These are phyloP conservation scores for Apium graveolens DNA, from an alignment of 129 eudicot species.

Conservation along the genomic window DNA sequence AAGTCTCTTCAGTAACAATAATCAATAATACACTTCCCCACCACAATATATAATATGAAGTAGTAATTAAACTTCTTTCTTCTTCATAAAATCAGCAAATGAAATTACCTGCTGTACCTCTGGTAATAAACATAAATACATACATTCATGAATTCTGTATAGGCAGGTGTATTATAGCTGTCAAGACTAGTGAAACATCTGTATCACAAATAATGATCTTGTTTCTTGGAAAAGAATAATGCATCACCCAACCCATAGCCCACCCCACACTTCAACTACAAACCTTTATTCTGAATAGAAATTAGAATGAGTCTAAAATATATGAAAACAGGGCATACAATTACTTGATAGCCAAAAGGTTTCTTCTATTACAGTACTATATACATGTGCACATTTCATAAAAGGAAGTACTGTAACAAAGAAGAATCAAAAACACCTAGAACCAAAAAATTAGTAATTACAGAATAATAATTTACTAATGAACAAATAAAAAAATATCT, in stretches of 20 bases:
- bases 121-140: not conserved
- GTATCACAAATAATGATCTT: not conserved
- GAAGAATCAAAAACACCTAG: not conserved
- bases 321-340: not conserved
- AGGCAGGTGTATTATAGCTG: not conserved
- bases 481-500: not conserved
- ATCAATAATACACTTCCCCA: not conserved
- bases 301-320: not conserved
- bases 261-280: slow-evolving; percentile 4
- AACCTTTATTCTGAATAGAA: not conserved
- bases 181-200: not conserved
- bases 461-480: not conserved
- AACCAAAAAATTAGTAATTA: slow-evolving; percentile 1
- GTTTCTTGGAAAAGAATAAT: slow-evolving; percentile 1
- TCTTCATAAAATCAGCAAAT: not conserved
- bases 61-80: not conserved
- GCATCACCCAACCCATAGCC: slow-evolving; percentile 4
- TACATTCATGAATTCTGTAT: not conserved
- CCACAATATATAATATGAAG: not conserved
- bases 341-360: not conserved
- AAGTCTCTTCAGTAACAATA: not conserved
- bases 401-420: not conserved
- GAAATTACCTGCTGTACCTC: not conserved
- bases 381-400: not conserved
- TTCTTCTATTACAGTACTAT: not conserved